These are phyloP conservation scores for Stachybotrys chartarum DNA, from an alignment of 2,329 filamentous ascomycete genomes.

Conservation along the genomic window DNA sequence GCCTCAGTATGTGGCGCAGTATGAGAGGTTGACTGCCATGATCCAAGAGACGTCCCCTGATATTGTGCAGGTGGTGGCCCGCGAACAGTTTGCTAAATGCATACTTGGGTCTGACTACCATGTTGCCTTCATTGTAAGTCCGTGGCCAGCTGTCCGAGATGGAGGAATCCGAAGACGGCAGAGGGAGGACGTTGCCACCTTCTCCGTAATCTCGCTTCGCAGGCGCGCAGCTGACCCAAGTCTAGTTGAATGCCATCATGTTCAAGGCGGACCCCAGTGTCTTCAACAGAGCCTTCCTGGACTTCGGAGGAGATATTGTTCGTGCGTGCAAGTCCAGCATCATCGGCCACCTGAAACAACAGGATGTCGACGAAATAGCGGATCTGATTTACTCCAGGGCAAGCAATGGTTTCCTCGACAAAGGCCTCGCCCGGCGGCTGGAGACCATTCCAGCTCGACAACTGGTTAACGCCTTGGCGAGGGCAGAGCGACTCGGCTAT, in stretches of 20 bases:
- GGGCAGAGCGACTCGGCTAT: slow-evolving; percentile 51
- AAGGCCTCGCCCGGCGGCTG: slow-evolving; percentile 42
- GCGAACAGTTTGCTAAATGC: slow-evolving; percentile 44
- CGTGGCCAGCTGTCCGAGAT: too few species aligned
- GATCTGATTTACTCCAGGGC: slow-evolving; percentile 36
- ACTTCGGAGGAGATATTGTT: slow-evolving; percentile 39
- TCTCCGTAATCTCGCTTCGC: neutral
- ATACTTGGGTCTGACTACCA: slow-evolving; percentile 45
- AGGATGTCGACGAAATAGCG: slow-evolving; percentile 38
- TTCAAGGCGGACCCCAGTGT: slow-evolving; percentile 32
- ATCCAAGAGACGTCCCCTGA: slow-evolving; percentile 34
- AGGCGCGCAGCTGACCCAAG: too few species aligned
- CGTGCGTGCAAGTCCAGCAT: slow-evolving; percentile 32
- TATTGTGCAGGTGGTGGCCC: slow-evolving; percentile 39
- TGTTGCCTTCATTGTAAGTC: slow-evolving; percentile 43
- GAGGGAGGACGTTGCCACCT: too few species aligned
- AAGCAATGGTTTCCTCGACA: slow-evolving; percentile 44
- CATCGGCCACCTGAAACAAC: slow-evolving; percentile 27
- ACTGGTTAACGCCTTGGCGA: slow-evolving; percentile 49
- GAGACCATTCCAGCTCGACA: slow-evolving; percentile 45
- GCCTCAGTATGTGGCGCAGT: slow-evolving; percentile 9
- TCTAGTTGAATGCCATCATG: slow-evolving; percentile 41
- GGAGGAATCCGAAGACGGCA: too few species aligned
- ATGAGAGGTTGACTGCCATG: slow-evolving; percentile 14
- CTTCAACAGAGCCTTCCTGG: slow-evolving; percentile 30